Evolutionary conservation across 225 moss, liverwort and hornwort genomes (phyloP).

Genomic region (Polytrichum commune): DNA sequence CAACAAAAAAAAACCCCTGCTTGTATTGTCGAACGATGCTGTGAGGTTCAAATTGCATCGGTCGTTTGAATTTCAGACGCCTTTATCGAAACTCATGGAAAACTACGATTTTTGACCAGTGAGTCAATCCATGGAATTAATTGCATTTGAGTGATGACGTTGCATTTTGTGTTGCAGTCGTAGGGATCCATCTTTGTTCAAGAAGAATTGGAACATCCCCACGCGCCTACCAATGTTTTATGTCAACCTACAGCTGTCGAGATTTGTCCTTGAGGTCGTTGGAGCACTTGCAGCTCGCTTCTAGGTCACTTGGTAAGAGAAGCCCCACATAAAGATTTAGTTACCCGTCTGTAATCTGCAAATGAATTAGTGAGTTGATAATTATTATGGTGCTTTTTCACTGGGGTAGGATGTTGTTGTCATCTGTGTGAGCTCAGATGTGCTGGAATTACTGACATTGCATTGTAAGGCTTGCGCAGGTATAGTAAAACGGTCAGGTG

Average conservation of each 20-base stretch:
- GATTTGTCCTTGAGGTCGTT: conserved; percentile 9
- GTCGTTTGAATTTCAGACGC: too few relatives aligned
- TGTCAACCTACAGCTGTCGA: conserved; percentile 11
- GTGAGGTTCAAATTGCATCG: too few relatives aligned
- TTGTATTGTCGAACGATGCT: too few relatives aligned
- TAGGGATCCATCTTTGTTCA: not conserved
- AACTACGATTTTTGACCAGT: too few relatives aligned
- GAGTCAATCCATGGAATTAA: too few relatives aligned
- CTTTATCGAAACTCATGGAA: too few relatives aligned
- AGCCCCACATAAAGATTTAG: too few relatives aligned
- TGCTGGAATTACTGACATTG: not conserved
- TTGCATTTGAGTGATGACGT: too few relatives aligned
- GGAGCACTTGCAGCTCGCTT: conserved; percentile 29
- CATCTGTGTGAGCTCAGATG: too few relatives aligned
- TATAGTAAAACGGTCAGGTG: conserved; percentile 15
- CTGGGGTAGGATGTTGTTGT: not conserved
- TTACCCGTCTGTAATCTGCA: not conserved
- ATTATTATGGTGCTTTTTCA: not conserved
- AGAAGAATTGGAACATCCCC: not conserved
- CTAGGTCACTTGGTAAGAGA: conserved; percentile 22
- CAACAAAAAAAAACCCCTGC: too few relatives aligned
- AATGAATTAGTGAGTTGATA: not conserved
- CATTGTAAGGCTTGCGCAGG: conserved; percentile 15
- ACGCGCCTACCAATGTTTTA: not conserved
- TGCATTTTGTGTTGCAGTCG: too few relatives aligned